phyloP scores from a whole-genome alignment of 2,329 filamentous ascomycete species.

The Penicillium fuscoglaucum region DNA sequence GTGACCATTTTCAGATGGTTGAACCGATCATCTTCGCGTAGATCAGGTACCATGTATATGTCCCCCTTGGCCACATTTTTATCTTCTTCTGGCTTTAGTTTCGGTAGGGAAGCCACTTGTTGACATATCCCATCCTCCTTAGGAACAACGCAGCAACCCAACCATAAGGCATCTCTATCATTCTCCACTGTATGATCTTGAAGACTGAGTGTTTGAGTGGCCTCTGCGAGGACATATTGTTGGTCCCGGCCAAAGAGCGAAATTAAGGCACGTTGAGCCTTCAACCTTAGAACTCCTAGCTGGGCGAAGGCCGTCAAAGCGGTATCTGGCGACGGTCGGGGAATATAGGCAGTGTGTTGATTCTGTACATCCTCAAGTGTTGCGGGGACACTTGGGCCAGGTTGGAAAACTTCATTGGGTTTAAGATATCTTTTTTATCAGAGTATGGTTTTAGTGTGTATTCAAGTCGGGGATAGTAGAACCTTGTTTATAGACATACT shows the following conservation, averaged over 20 bases:
- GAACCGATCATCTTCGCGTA: slow-evolving; percentile 33
- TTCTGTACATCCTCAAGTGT: background rate
- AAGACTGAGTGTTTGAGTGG: slow-evolving; percentile 33
- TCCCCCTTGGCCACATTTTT: background rate
- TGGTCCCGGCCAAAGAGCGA: slow-evolving; percentile 52
- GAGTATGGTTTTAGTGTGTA: background rate
- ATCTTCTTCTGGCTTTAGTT: background rate
- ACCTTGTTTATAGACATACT: background rate
- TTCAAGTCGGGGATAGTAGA: background rate
- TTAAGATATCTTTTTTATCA: background rate
- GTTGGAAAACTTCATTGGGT: background rate
- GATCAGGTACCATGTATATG: slow-evolving; percentile 32
- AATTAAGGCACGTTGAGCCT: slow-evolving; percentile 46
- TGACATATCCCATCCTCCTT: slow-evolving; percentile 27
- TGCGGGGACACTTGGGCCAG: background rate
- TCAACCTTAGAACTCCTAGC: slow-evolving; percentile 47
- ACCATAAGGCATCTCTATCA: slow-evolving; percentile 27
- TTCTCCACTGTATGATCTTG: background rate
- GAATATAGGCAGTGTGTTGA: slow-evolving; percentile 17
- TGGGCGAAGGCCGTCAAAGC: slow-evolving; percentile 53
- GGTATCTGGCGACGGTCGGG: background rate
- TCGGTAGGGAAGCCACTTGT: slow-evolving; percentile 13
- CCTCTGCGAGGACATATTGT: slow-evolving; percentile 55
- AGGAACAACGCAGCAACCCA: slow-evolving; percentile 31
- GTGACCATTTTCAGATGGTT: slow-evolving; percentile 29